Evolutionary conservation across 208 protist genomes (phyloP).

Genomic region (Willaertia magna): DNA sequence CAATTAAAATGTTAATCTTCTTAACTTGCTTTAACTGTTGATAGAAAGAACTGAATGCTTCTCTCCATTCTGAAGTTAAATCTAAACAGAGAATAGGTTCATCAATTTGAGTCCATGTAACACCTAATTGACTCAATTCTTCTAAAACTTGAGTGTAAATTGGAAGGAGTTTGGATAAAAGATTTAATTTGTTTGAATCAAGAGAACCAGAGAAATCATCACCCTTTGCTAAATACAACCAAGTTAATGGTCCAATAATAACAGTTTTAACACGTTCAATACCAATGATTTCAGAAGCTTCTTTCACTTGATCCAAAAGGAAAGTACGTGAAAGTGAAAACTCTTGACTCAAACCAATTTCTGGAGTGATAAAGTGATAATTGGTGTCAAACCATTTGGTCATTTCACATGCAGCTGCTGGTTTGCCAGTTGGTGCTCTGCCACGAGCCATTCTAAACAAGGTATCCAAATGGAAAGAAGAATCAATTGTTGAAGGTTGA

Average conservation of each 20-base stretch:
- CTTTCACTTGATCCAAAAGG: constrained; percentile 31
- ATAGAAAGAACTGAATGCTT: constrained; percentile 32
- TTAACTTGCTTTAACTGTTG: constrained; percentile 2
- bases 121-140: constrained; percentile 35
- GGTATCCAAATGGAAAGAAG: constrained; percentile 35
- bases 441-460: constrained; percentile 70
- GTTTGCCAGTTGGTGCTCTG: constrained; percentile 23
- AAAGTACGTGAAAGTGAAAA: constrained; percentile 19
- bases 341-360: constrained; percentile 40
- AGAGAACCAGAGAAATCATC: constrained; percentile 24
- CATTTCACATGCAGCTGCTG: constrained; percentile 58
- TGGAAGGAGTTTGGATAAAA: constrained; percentile 41
- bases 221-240: constrained; percentile 54
- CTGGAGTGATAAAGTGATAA: constrained; percentile 77
- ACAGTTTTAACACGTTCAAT: constrained; percentile 44
- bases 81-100: constrained; percentile 62
- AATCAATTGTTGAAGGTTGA: constrained; percentile 15
- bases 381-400: constrained; percentile 82
- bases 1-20: constrained; percentile 28
- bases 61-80: constrained; percentile 31
- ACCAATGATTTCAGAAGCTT: constrained; percentile 38
- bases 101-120: constrained; percentile 60
- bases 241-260: constrained; percentile 60
- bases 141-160: constrained; percentile 52
- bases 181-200: background rate